phyloP scores from a whole-genome alignment of 2,329 filamentous ascomycete species.

The Hymenotorrendiella dingleyae region DNA sequence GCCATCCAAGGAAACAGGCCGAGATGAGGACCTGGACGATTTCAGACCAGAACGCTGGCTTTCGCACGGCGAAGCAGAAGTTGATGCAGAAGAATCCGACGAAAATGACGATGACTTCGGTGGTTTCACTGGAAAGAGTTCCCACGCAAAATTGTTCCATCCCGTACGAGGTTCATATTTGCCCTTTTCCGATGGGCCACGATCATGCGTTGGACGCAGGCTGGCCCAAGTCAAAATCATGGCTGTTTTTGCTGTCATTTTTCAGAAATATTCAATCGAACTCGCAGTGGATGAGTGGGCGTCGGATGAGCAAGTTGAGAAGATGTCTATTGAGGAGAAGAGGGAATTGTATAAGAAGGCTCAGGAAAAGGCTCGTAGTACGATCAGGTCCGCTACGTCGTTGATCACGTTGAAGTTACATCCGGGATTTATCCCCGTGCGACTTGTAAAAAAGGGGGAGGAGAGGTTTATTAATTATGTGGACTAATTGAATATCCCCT shows the following conservation, averaged over 20 bases:
- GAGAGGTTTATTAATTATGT: constrained; percentile 55
- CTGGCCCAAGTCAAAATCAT: constrained; percentile 56
- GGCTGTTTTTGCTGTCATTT: constrained; percentile 48
- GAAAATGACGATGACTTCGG: constrained; percentile 48
- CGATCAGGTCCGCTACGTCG: constrained; percentile 50
- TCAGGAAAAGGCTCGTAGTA: constrained; percentile 44
- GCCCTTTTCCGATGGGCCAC: constrained; percentile 52
- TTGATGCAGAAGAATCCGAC: constrained; percentile 17
- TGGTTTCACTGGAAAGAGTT: constrained; percentile 54
- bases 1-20: constrained; percentile 36
- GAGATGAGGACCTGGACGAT: constrained; percentile 53
- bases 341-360: constrained; percentile 55
- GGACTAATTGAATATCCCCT: constrained; percentile 11
- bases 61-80: constrained; percentile 27
- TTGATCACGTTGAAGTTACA: constrained; percentile 69
- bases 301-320: constrained; percentile 17
- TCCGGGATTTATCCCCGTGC: constrained; percentile 51
- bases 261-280: constrained; percentile 33
- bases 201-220: constrained; percentile 51
- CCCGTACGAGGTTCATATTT: constrained; percentile 52
- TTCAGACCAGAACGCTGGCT: constrained; percentile 73
- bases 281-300: constrained; percentile 19
- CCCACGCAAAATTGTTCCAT: constrained; percentile 53
- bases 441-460: constrained; percentile 61
- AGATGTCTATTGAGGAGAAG: constrained; percentile 42